A percentile compares a stretch with the other conserved stretches of the same genome.
Conservation (phyloP, 2,329 filamentous ascomycete species). For the Epichloe glyceriae region DNA sequence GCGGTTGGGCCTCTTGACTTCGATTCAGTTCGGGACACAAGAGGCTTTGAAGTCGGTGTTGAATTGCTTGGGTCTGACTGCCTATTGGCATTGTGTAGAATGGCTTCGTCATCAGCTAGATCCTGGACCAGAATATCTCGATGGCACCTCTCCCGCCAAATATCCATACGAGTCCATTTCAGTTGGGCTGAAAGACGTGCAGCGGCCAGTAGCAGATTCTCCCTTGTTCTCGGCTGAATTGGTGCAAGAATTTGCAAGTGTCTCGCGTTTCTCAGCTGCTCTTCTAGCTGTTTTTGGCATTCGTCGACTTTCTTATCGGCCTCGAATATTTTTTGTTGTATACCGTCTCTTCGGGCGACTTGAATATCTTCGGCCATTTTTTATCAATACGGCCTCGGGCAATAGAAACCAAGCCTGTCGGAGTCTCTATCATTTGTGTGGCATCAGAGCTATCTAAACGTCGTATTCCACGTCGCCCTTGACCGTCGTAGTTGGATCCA, state of each 20-base stretch:
- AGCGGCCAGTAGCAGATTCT: conserved; percentile 74
- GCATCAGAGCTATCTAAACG: conserved; percentile 53
- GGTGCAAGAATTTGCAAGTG: conserved; percentile 83
- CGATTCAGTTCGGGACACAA: conserved; percentile 15
- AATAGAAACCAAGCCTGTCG: conserved; percentile 61
- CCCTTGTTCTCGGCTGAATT: conserved; percentile 79
- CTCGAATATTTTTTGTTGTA: conserved; percentile 72
- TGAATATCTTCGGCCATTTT: conserved; percentile 78
- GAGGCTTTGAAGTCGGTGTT: conserved; percentile 13
- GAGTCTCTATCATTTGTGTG: conserved; percentile 50
- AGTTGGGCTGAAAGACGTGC: conserved; percentile 75
- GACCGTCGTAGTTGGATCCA: conserved; percentile 74
- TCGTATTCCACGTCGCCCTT: conserved; percentile 57
- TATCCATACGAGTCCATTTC: conserved; percentile 88
- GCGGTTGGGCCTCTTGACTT: conserved; percentile 13
- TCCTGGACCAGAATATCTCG: conserved; percentile 78
- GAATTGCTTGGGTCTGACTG: conserved; percentile 8
- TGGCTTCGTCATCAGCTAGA: conserved; percentile 57
- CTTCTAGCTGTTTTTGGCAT: conserved; percentile 66
- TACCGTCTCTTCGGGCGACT: conserved; percentile 66
- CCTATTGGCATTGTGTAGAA: neutral
- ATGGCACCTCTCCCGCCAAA: conserved; percentile 85
- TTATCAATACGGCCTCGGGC: conserved; percentile 62
- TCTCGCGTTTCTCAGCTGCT: conserved; percentile 73
- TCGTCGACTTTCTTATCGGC: conserved; percentile 64